These are phyloP conservation scores for Passiflora organensis DNA, from an alignment of 345 rosid species.

Conservation along the genomic window DNA sequence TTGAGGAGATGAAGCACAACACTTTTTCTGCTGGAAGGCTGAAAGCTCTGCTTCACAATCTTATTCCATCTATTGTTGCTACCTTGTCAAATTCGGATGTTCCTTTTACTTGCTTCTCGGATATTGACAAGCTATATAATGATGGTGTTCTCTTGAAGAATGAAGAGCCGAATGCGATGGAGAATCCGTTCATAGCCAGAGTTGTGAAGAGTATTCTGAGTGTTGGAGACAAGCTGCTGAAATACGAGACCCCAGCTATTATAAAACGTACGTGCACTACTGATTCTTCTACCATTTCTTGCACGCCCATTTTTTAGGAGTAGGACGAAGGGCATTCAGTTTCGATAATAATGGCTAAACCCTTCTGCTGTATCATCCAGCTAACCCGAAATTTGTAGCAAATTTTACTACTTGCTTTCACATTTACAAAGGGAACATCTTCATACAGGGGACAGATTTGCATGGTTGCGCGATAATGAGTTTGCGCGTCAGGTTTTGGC, in stretches of 20 bases:
- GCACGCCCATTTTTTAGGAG: not conserved
- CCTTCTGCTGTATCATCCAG: no score
- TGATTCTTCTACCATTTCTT: not conserved
- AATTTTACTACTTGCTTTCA: not conserved
- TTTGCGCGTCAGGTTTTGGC: constrained; percentile 91
- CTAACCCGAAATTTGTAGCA: no score
- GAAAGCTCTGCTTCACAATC: constrained; percentile 87
- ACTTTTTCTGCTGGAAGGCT: constrained; percentile 80
- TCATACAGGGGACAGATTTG: constrained; percentile 73
- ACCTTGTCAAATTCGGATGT: constrained; percentile 69
- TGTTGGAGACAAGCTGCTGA: constrained; percentile 52
- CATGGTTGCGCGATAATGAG: constrained; percentile 90
- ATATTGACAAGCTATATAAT: constrained; percentile 70
- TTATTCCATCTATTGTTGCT: constrained; percentile 76
- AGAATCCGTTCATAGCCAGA: constrained; percentile 24
- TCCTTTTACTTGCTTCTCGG: constrained; percentile 85
- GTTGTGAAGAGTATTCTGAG: constrained; percentile 44
- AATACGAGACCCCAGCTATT: constrained; percentile 73
- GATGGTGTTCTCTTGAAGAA: constrained; percentile 52
- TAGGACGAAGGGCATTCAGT: not conserved
- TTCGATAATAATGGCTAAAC: no score
- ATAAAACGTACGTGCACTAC: constrained; percentile 47
- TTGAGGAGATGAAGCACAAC: constrained; percentile 86
- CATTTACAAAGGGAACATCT: not conserved
- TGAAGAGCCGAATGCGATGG: constrained; percentile 26